phyloP scores from a whole-genome alignment of 208 protist genomes.

The Blastocrithidia nonstop region DNA sequence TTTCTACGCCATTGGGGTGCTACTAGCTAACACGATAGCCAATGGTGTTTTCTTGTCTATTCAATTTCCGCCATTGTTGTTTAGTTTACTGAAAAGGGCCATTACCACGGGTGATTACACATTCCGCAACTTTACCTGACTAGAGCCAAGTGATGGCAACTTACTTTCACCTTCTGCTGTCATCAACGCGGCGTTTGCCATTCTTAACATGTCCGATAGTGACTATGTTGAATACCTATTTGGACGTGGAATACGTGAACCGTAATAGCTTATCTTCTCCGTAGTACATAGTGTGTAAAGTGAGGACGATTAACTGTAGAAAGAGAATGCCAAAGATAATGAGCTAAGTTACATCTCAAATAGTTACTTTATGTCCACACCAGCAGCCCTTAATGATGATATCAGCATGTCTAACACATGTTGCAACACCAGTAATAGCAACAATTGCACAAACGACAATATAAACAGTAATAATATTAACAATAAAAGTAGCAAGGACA shows the following conservation, averaged over 20 bases:
- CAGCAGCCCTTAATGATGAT: too few species aligned
- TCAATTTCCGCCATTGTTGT: slow-evolving; percentile 27
- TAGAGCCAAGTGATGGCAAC: slow-evolving; percentile 31
- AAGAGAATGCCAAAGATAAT: too few species aligned
- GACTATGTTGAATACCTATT: slow-evolving; percentile 33
- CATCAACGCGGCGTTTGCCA: slow-evolving; percentile 18
- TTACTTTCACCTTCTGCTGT: slow-evolving; percentile 19
- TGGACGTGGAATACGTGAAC: slow-evolving; percentile 6
- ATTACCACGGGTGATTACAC: slow-evolving; percentile 17
- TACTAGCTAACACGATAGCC: slow-evolving; percentile 32
- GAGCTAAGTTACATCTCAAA: too few species aligned
- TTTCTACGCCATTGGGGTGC: slow-evolving; percentile 24
- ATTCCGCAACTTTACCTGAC: slow-evolving; percentile 20
- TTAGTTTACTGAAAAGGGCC: slow-evolving; percentile 25
- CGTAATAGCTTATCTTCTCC: slow-evolving; percentile 13
- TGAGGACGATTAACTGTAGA: too few species aligned
- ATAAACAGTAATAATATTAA: too few species aligned
- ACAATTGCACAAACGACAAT: too few species aligned
- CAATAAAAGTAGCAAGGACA: too few species aligned
- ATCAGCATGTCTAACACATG: too few species aligned
- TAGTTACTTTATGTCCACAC: too few species aligned
- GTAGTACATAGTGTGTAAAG: slow-evolving; percentile 9
- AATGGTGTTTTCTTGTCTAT: slow-evolving; percentile 33
- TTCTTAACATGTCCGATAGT: slow-evolving; percentile 22
- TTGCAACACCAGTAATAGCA: too few species aligned